Percentiles rank a stretch among this genome's conserved stretches.
Evolutionary conservation across 306 rosid genomes (phyloP).

Genomic region (Vigna angularis): DNA sequence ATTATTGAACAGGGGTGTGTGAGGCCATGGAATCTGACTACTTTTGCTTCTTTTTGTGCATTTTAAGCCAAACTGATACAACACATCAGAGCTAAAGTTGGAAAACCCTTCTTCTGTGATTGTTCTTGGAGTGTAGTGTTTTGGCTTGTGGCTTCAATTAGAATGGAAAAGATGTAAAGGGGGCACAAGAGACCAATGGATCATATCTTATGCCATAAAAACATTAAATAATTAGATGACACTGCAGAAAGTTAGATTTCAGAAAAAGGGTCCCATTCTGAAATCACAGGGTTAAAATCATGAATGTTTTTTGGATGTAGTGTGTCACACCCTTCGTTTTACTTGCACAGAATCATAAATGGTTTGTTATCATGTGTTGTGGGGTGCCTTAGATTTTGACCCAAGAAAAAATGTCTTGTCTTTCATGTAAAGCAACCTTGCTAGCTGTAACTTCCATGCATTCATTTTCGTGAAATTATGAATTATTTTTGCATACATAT

Average conservation of each 20-base stretch:
- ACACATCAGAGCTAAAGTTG: conserved; percentile 40
- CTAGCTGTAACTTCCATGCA: conserved; percentile 21
- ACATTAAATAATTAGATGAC: neutral
- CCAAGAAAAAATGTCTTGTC: conserved; percentile 41
- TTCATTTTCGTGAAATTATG: neutral
- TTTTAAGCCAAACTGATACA: conserved; percentile 50
- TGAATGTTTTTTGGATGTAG: conserved; percentile 46
- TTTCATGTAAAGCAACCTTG: conserved; percentile 51
- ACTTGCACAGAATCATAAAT: conserved; percentile 22
- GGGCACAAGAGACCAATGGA: neutral
- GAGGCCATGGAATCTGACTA: conserved; percentile 57
- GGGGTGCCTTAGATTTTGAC: conserved; percentile 53
- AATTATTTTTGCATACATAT: neutral
- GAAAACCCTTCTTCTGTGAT: conserved; percentile 21
- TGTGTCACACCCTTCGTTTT: conserved; percentile 25
- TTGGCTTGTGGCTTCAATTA: conserved; percentile 46
- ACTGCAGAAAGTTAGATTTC: conserved; percentile 46
- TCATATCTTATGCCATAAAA: neutral
- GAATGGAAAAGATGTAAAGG: conserved; percentile 28
- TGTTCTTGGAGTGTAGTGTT: conserved; percentile 39
- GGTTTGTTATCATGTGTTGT: conserved; percentile 44
- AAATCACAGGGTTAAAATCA: conserved; percentile 56
- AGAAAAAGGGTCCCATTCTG: conserved; percentile 45
- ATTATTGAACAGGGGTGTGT: conserved; percentile 44
- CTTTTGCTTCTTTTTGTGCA: conserved; percentile 67